Base-by-base conservation (phyloP, 768 basidiomycete species). In the Agaricus sinodeliciosus region DNA sequence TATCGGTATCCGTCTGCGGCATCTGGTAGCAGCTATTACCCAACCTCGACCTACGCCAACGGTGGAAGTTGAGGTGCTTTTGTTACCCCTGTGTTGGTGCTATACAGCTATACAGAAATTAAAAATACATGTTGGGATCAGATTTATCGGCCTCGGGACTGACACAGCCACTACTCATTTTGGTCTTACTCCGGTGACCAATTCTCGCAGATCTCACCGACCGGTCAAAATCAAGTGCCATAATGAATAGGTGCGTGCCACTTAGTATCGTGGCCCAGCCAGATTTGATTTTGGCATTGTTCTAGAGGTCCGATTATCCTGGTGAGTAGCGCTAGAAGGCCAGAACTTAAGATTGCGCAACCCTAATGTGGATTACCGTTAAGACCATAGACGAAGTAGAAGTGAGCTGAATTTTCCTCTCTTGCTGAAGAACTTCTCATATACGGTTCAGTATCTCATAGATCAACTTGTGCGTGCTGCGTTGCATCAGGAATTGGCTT, bases 401-500 rank as follows among this genome's bases (percentile, higher is more conserved):
- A 58, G 65, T 66, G 39, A 31, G 55, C 42, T 5, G 8, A 4
- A 7, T 8, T 36, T 18, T 25, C 12, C 16, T 37, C 12, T 25
- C 19, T 16, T 18, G 7, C 27, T 43, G 31, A 31, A 31, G 22
- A 18, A 26, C 0, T 37, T 7, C 12, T 27, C 42, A 9, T 4
- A 9, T 19, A 16, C 9, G 11, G 15, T 11, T n/a, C 11, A 71
- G 70, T 72, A 70, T 51, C 63, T 72, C 11, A 55, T 72, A 8
- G 70, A 72, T 50, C 70, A 72, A 57, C 59, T 72, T 16, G 69
- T 71, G 48, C 44, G 62, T 58, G 22, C n/a, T 22, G 3, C 13
- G 4, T 1, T 18, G 0, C 16, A 6, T 28, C 18, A 9, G 9
- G 13, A 12, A 15, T 34, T 31, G 11, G 18, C 8, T 1, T n/a